Evolutionary conservation across 2,329 filamentous ascomycete species (phyloP), one percentile per base, ranked within the genome.

Genomic region (Aureobasidium sp.): DNA sequence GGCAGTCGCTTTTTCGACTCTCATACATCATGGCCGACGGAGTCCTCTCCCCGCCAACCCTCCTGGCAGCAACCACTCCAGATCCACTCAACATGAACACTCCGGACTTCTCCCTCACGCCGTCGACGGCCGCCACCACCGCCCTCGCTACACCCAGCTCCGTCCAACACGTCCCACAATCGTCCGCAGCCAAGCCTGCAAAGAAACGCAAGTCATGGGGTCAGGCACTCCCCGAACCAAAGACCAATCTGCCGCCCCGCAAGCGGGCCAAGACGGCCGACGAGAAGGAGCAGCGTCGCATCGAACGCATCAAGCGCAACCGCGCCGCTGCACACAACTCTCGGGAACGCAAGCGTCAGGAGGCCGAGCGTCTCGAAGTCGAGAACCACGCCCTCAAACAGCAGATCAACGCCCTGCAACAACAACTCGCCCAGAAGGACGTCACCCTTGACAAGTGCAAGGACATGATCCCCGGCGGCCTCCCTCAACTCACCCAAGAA

Each of bases 191-290:
- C 38, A 94, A 90, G 78, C 81, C 83, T 0, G 77, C 81, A 37
- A 96, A 96, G 84, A 96, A 96, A 84, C 83, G 94, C 69, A 99
- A 97, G 78, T 97, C 94, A 51, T 99, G 94, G 94, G 94, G 94
- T 53, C 94, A 99, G 75, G 90, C 95, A 73, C 85, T 97, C 42
- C 94, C 94, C 19, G 90, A 95, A 71, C 94, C 94, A 45, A 97
- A 96, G 82, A 97, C 94, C 33, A 95, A 93, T 71, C 84, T 97
- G 8, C 93, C 93, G 63, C 93, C 93, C 40, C 87, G 92, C 66
- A 99, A 99, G 84, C 90, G 94, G 64, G 94, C 94, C 68, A 99
- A 97, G 83, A 99, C 94, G 2, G 93, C 95, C 69, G 94, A 96
- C 70, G 94, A 99, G 76, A 99, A 99, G 78, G 94, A 97, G 77